Percentiles rank a stretch among this genome's conserved stretches.
phyloP scores from a whole-genome alignment of 78 protist species.

The Parvularia atlantis region DNA sequence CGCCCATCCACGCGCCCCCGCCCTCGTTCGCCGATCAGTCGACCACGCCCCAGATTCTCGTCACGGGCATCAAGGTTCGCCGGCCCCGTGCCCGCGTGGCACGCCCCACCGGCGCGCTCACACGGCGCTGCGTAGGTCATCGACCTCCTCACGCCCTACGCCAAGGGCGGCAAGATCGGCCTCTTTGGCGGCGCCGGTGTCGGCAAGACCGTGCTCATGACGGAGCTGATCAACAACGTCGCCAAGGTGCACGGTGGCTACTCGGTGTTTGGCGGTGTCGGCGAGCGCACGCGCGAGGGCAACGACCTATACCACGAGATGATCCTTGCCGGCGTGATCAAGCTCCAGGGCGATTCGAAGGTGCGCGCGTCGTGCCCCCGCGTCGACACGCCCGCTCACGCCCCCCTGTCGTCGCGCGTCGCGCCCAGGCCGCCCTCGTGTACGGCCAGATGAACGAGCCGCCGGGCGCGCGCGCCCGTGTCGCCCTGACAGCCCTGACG shows the following conservation, averaged over 20 bases:
- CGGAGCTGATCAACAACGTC: constrained; percentile 97
- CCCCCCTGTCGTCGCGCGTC: constrained; percentile 31
- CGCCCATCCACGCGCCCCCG: constrained; percentile 87
- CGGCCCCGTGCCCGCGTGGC: no score
- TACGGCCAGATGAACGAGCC: constrained; percentile 99
- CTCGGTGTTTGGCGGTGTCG: constrained; percentile 99
- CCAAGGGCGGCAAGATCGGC: constrained; percentile 98
- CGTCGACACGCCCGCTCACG: no score
- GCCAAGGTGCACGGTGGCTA: constrained; percentile 97
- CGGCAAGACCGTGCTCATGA: constrained; percentile 96
- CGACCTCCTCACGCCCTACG: constrained; percentile 94
- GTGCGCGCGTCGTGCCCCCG: no score
- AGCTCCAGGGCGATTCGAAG: constrained; percentile 49
- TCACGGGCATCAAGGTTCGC: constrained; percentile 94
- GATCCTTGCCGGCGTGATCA: constrained; percentile 93
- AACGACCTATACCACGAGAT: constrained; percentile 97
- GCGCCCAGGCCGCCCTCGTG: constrained; percentile 93
- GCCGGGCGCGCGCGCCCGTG: constrained; percentile 99
- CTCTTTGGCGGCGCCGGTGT: constrained; percentile 99
- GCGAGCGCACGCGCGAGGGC: constrained; percentile 99
- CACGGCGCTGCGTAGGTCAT: constrained; percentile 48
- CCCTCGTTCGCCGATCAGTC: constrained; percentile 81
- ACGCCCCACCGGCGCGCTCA: neutral
- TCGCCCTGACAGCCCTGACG: constrained; percentile 94
- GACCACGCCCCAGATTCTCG: constrained; percentile 75